phyloP scores from a whole-genome alignment of 73 alveolate species.

The Paramecium bursaria region DNA sequence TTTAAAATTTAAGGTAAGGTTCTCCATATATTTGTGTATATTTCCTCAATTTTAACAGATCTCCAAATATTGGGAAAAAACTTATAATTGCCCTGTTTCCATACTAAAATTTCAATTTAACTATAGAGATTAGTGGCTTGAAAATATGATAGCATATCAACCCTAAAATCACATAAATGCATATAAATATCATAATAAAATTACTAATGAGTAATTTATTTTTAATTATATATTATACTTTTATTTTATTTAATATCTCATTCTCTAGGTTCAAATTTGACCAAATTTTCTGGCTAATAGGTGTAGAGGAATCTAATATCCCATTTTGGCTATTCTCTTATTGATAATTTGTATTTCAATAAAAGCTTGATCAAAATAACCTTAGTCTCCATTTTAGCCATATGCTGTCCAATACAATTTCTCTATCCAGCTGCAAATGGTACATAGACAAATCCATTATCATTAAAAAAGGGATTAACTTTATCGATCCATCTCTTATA shows the following conservation, averaged over 20 bases:
- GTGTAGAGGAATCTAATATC: too few relatives aligned
- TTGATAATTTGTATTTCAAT: neutral
- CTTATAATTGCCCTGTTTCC: constrained; percentile 20
- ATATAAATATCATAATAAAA: neutral
- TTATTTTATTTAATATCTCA: too few relatives aligned
- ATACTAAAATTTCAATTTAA: neutral
- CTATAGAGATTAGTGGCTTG: neutral
- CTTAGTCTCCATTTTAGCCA: constrained; percentile 69
- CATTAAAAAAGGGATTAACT: constrained; percentile 32
- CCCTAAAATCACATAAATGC: neutral
- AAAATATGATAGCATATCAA: neutral
- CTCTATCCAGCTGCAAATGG: constrained; percentile 67
- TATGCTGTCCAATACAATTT: constrained; percentile 69
- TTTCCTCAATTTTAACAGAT: neutral
- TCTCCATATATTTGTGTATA: constrained; percentile 11
- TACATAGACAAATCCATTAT: constrained; percentile 35
- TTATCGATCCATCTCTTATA: constrained; percentile 53
- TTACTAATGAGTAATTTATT: neutral
- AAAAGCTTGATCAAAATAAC: constrained; percentile 37
- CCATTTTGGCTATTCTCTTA: constrained; percentile 6
- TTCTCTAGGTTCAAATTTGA: neutral
- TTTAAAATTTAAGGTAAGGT: neutral
- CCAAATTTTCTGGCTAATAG: neutral
- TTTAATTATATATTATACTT: neutral
- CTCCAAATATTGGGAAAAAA: constrained; percentile 19